Evolutionary conservation across 2,329 filamentous ascomycete genomes (phyloP).

Genomic region (Nothopassalora personata): DNA sequence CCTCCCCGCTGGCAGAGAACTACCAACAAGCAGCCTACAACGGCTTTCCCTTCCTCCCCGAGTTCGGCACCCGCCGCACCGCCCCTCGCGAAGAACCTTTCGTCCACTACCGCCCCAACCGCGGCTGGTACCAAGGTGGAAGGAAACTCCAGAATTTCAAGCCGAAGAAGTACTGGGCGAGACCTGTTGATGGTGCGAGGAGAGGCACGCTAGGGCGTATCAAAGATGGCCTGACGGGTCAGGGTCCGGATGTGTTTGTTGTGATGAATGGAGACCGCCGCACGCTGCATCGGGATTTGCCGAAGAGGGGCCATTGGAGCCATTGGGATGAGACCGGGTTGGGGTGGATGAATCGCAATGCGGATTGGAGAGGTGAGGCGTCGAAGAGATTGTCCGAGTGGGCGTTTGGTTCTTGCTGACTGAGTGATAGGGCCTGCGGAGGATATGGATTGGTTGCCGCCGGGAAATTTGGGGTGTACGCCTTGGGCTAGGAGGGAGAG

Average conservation of each 20-base stretch:
- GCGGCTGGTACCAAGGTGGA: constrained; percentile 26
- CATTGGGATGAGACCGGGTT: constrained; percentile 28
- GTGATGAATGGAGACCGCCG: constrained; percentile 35
- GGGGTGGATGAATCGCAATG: constrained; percentile 8
- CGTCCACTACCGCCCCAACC: constrained; percentile 18
- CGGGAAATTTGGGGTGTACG: constrained; percentile 22
- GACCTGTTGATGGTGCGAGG: constrained; percentile 42
- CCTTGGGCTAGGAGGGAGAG: constrained; percentile 17
- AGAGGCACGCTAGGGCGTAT: constrained; percentile 35
- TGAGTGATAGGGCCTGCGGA: constrained; percentile 20
- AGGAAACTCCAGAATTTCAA: constrained; percentile 25
- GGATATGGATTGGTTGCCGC: constrained; percentile 32
- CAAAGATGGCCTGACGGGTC: constrained; percentile 39
- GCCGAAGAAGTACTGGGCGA: constrained; percentile 40
- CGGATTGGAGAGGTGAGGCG: constrained; percentile 33
- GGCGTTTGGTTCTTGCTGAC: neutral
- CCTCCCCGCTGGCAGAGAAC: constrained; percentile 15
- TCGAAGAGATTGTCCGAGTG: neutral
- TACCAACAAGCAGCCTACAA: constrained; percentile 21
- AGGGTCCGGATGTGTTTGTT: constrained; percentile 45
- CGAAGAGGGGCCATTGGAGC: constrained; percentile 35
- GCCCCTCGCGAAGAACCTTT: constrained; percentile 27
- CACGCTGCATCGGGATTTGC: constrained; percentile 37
- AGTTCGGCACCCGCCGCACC: constrained; percentile 22
- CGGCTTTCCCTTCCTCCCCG: constrained; percentile 22